Conservation (phyloP, 352 stramenopile genomes). For the Pythium dissimile region DNA sequence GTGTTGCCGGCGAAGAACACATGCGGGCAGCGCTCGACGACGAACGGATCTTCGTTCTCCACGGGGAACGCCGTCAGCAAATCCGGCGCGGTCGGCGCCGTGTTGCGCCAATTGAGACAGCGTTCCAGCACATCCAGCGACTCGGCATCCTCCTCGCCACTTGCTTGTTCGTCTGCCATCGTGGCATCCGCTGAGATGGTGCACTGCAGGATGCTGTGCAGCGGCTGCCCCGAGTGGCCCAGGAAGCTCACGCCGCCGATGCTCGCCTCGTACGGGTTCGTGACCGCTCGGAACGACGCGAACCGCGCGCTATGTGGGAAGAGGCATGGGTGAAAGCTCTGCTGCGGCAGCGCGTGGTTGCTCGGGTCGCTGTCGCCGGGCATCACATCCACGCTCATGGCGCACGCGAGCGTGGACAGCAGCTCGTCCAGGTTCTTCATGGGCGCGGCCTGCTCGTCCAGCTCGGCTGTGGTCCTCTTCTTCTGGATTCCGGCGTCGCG, state of each 20-base stretch:
- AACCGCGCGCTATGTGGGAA: conserved; percentile 86
- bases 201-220: conserved; percentile 82
- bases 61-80: conserved; percentile 91
- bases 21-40: conserved; percentile 83
- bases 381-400: conserved; percentile 92
- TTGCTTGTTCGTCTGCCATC: conserved; percentile 24
- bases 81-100: conserved; percentile 93
- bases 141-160: conserved; percentile 19
- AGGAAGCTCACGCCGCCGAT: conserved; percentile 68
- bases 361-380: conserved; percentile 87
- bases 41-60: conserved; percentile 89
- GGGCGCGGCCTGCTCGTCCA: conserved; percentile 42
- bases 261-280: conserved; percentile 92
- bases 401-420: conserved; percentile 61
- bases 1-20: conserved; percentile 94
- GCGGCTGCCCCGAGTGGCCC: conserved; percentile 84
- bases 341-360: conserved; percentile 90
- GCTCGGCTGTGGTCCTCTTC: conserved; percentile 44
- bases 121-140: conserved; percentile 55
- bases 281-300: conserved; percentile 76
- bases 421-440: conserved; percentile 71
- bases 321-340: conserved; percentile 93
- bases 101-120: conserved; percentile 88
- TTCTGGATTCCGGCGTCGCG: conserved; percentile 18
- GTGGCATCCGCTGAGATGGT: conserved; percentile 31